Evolutionary conservation across 306 rosid genomes (phyloP).

Genomic region (Styphnolobium japonicum): DNA sequence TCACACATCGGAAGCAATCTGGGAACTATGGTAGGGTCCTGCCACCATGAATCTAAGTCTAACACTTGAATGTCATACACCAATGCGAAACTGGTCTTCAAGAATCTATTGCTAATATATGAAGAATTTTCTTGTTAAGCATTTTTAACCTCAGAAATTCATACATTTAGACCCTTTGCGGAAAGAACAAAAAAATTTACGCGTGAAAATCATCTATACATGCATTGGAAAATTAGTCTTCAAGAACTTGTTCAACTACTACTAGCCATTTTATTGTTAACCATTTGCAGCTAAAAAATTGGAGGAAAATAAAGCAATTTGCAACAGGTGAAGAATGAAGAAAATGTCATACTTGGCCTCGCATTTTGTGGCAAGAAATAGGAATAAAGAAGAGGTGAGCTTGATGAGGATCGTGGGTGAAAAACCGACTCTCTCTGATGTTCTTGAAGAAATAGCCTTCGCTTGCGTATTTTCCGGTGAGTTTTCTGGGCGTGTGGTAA

Average conservation of each 20-base stretch:
- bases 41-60: not conserved
- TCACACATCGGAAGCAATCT: not conserved
- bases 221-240: too few species aligned
- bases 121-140: not conserved
- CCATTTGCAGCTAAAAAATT: too few species aligned
- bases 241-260: too few species aligned
- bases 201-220: too few species aligned
- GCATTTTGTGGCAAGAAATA: slow-evolving; percentile 33
- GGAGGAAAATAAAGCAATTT: too few species aligned
- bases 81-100: not conserved
- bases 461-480: slow-evolving; percentile 24
- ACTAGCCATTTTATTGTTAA: too few species aligned
- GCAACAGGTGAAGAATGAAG: not conserved
- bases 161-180: too few species aligned
- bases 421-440: slow-evolving; percentile 25
- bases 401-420: slow-evolving; percentile 18
- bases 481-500: slow-evolving; percentile 30
- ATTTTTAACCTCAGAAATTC: not conserved
- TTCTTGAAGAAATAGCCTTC: slow-evolving; percentile 40
- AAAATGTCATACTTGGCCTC: slow-evolving; percentile 22
- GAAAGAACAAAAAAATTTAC: too few species aligned
- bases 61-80: not conserved
- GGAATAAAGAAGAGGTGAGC: slow-evolving; percentile 43
- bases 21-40: not conserved
- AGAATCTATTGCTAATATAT: not conserved